These are phyloP conservation scores for Annulohypoxylon nitens DNA, from an alignment of 495 filamentous ascomycete species.

Conservation along the genomic window DNA sequence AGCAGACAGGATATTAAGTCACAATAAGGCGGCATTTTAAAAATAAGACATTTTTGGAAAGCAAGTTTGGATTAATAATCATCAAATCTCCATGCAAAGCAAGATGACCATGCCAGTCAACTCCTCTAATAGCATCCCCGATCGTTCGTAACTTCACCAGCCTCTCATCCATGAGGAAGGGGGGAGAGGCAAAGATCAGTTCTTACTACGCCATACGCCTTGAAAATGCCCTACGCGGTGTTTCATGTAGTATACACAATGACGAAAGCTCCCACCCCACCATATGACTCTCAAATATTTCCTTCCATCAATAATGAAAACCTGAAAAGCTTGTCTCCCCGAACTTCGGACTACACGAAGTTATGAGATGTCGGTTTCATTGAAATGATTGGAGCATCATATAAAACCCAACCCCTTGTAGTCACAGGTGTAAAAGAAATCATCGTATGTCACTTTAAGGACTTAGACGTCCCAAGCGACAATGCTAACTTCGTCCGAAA, in stretches of 20 bases:
- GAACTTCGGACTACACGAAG: not conserved
- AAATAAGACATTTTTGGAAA: not conserved
- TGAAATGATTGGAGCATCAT: not conserved
- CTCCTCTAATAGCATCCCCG: slow-evolving; percentile 14
- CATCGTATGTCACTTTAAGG: not conserved
- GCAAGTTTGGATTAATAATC: slow-evolving; percentile 16
- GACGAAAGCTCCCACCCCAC: slow-evolving; percentile 1
- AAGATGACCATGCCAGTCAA: slow-evolving; percentile 15
- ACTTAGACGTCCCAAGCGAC: not conserved
- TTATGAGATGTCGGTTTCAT: not conserved
- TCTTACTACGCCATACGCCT: slow-evolving; percentile 35
- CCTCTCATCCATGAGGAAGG: slow-evolving; percentile 30
- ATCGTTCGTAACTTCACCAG: not conserved
- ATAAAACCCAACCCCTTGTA: not conserved
- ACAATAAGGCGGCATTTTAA: not conserved
- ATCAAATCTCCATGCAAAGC: slow-evolving; percentile 17
- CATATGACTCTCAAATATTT: slow-evolving; percentile 19
- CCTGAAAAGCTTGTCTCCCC: not conserved
- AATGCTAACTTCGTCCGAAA: slow-evolving; percentile 5
- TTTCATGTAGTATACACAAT: slow-evolving; percentile 40
- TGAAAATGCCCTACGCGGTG: slow-evolving; percentile 28
- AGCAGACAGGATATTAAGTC: not conserved
- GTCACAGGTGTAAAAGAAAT: not conserved
- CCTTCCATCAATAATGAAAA: not conserved
- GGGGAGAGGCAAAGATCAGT: slow-evolving; percentile 9